Conservation (phyloP, 495 filamentous ascomycete genomes). For the Talaromyces liani region DNA sequence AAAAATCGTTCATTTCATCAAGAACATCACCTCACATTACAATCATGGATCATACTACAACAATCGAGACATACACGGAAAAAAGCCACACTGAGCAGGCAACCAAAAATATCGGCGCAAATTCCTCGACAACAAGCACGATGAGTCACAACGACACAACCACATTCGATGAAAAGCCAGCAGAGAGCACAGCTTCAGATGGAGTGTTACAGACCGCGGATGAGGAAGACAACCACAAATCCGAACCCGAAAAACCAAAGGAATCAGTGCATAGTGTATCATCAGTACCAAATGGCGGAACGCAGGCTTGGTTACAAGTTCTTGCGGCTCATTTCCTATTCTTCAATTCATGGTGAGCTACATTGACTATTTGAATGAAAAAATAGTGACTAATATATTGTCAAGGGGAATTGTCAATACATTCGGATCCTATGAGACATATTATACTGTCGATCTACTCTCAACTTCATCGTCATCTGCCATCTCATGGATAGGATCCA, state of each 20-base stretch:
- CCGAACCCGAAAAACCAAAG: background rate
- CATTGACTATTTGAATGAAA: too few relatives aligned
- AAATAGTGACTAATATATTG: background rate
- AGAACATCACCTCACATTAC: background rate
- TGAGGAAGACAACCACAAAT: background rate
- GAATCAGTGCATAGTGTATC: conserved; percentile 2
- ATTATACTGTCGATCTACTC: conserved; percentile 26
- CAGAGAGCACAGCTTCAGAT: background rate
- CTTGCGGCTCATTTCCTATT: conserved; percentile 47
- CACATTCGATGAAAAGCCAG: background rate
- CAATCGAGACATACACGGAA: background rate
- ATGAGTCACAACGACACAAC: background rate
- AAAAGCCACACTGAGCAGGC: background rate
- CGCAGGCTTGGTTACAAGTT: conserved; percentile 44
- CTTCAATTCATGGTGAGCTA: conserved; percentile 52
- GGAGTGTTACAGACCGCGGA: background rate
- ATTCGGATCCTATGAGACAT: conserved; percentile 48
- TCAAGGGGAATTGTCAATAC: conserved; percentile 36
- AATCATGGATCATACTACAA: background rate
- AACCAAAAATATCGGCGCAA: background rate
- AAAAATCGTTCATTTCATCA: background rate
- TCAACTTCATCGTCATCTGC: conserved; percentile 17
- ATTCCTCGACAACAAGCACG: background rate
- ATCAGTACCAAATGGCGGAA: conserved; percentile 6
- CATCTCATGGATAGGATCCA: conserved; percentile 17